Conservation (phyloP, 495 filamentous ascomycete species). For the Daldinia grandis region DNA sequence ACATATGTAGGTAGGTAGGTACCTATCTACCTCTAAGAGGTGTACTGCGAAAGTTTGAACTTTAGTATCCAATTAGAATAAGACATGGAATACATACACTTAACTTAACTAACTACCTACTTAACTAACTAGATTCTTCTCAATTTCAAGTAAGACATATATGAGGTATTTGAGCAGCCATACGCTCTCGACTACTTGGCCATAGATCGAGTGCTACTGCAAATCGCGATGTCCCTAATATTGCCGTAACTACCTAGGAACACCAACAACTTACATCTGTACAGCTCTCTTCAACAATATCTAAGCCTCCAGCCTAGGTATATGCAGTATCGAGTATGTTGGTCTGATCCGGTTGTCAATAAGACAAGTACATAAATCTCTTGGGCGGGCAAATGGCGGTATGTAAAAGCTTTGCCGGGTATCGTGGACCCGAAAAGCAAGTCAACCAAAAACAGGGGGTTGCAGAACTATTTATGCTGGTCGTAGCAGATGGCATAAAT, state of each 20-base stretch:
- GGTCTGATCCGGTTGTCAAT: neutral
- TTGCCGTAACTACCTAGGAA: neutral
- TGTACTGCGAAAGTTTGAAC: too few species aligned
- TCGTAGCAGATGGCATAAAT: neutral
- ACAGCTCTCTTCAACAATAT: neutral
- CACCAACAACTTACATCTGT: neutral
- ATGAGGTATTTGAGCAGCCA: too few species aligned
- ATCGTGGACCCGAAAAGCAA: neutral
- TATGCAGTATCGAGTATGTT: neutral
- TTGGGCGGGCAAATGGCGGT: neutral
- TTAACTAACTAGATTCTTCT: too few species aligned
- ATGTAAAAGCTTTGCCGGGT: neutral
- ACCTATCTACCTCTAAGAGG: too few species aligned
- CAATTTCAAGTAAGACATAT: too few species aligned
- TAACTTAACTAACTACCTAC: too few species aligned
- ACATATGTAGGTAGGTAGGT: neutral
- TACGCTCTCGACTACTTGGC: neutral
- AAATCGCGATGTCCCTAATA: neutral
- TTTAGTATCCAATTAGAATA: too few species aligned
- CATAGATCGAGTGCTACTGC: neutral
- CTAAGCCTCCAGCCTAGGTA: neutral
- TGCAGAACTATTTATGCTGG: neutral
- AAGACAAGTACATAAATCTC: neutral
- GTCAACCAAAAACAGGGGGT: neutral
- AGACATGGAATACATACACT: too few species aligned